A percentile compares a stretch with the other conserved stretches of the same genome.
Conservation (phyloP, 495 filamentous ascomycete genomes). For the Penicillium parvum region DNA sequence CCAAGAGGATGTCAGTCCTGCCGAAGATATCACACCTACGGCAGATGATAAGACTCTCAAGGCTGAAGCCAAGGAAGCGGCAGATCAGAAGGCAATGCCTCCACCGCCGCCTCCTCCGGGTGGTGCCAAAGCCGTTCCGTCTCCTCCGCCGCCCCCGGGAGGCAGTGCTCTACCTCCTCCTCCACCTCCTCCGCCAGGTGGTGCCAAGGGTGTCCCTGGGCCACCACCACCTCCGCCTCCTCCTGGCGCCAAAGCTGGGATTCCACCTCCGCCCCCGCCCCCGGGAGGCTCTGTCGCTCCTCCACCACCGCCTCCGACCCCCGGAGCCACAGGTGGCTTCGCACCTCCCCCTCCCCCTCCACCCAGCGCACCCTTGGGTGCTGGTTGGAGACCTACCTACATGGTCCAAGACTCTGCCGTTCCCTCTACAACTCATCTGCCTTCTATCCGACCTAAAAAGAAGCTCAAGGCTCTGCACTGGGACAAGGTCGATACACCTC, state of each 20-base stretch:
- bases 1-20: constrained; percentile 45
- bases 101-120: constrained; percentile 42
- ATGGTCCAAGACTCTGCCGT: constrained; percentile 40
- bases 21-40: constrained; percentile 30
- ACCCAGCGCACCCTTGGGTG: constrained; percentile 54
- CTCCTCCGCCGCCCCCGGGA: constrained; percentile 41
- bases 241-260: constrained; percentile 45
- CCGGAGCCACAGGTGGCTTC: constrained; percentile 27
- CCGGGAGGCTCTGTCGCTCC: constrained; percentile 31
- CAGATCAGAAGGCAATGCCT: constrained; percentile 33
- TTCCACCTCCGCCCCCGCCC: constrained; percentile 48
- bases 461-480: constrained; percentile 99
- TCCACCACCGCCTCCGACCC: constrained; percentile 57
- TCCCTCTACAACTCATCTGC: constrained; percentile 49
- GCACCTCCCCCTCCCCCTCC: constrained; percentile 57
- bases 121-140: constrained; percentile 9
- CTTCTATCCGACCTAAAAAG: constrained; percentile 89
- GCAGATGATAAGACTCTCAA: constrained; percentile 19
- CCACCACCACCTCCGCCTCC: constrained; percentile 42
- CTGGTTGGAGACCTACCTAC: constrained; percentile 47
- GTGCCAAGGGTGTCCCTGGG: constrained; percentile 26
- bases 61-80: constrained; percentile 17
- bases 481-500: constrained; percentile 94
- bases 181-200: constrained; percentile 36
- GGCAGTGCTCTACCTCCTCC: constrained; percentile 12